Evolutionary conservation across 176 grass and related monocot genomes (phyloP).

Genomic region (Oryza meyeriana): DNA sequence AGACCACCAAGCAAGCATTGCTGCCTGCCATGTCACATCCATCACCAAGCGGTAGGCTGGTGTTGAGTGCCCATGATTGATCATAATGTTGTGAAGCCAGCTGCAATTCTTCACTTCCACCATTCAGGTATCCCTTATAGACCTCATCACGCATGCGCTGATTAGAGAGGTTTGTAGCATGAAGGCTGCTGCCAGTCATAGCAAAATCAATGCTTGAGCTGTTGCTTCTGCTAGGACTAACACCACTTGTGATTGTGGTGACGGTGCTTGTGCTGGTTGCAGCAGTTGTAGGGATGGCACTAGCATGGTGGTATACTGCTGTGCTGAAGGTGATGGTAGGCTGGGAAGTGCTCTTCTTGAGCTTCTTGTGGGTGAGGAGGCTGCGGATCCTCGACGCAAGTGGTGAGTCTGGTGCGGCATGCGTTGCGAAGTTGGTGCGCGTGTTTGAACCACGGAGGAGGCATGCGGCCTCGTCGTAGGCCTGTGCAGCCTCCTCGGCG

Average conservation of each 20-base stretch:
- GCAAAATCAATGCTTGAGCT: slow-evolving; percentile 38
- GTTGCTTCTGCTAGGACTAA: neutral
- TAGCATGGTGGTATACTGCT: neutral
- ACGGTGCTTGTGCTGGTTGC: slow-evolving; percentile 2
- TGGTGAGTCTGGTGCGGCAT: slow-evolving; percentile 22
- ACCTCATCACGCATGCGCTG: slow-evolving; percentile 1
- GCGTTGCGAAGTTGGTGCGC: slow-evolving; percentile 59
- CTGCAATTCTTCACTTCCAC: slow-evolving; percentile 31
- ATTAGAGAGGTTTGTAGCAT: slow-evolving; percentile 2
- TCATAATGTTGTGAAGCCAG: slow-evolving; percentile 8
- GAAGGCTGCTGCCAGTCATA: slow-evolving; percentile 6
- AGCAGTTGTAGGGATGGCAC: neutral
- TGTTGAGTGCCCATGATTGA: slow-evolving; percentile 29
- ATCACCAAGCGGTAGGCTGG: neutral
- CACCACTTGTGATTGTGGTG: neutral
- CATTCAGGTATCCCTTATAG: slow-evolving; percentile 22
- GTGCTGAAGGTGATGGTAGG: slow-evolving; percentile 7
- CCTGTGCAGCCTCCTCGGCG: slow-evolving; percentile 54
- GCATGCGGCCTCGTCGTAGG: slow-evolving; percentile 67
- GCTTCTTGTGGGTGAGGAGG: slow-evolving; percentile 54
- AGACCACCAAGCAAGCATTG: neutral
- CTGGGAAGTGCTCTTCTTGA: slow-evolving; percentile 15
- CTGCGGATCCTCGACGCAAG: slow-evolving; percentile 47
- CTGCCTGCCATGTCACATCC: neutral
- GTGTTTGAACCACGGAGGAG: slow-evolving; percentile 67